These are phyloP conservation scores for Phaffia australis DNA, from an alignment of 768 basidiomycete species.

Conservation along the genomic window DNA sequence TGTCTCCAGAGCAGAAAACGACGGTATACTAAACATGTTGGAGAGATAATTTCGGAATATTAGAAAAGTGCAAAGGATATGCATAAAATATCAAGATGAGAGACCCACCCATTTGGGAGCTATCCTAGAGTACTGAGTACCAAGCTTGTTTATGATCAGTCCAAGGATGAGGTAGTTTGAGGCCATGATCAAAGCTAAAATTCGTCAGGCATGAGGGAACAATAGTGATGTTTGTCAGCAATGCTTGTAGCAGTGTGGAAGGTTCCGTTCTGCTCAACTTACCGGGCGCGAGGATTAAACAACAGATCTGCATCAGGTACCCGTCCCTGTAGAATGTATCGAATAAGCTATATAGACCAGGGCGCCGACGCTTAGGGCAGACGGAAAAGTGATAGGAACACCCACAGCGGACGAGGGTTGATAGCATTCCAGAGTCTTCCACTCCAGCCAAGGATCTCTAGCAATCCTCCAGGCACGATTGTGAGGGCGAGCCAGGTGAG, in stretches of 20 bases:
- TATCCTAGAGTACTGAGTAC: slow-evolving; percentile 45
- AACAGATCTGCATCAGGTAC: slow-evolving; percentile 25
- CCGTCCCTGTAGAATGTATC: not conserved
- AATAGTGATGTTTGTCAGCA: slow-evolving; percentile 28
- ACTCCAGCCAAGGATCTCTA: slow-evolving; percentile 51
- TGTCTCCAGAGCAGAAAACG: slow-evolving; percentile 41
- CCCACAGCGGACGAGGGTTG: slow-evolving; percentile 18
- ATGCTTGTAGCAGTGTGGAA: slow-evolving; percentile 34
- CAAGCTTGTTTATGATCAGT: slow-evolving; percentile 43
- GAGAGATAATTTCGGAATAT: too few species aligned
- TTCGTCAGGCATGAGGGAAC: not conserved
- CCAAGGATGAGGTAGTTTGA: slow-evolving; percentile 54
- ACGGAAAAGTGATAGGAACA: not conserved
- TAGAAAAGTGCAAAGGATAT: not conserved
- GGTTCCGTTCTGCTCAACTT: not conserved
- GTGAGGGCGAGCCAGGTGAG: slow-evolving; percentile 51
- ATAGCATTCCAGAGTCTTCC: slow-evolving; percentile 48
- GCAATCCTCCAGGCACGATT: slow-evolving; percentile 42
- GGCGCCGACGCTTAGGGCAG: too few species aligned
- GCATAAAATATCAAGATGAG: slow-evolving; percentile 4
- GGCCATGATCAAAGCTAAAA: slow-evolving; percentile 36
- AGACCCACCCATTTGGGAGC: slow-evolving; percentile 43
- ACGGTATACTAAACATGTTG: slow-evolving; percentile 29
- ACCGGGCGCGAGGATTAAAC: slow-evolving; percentile 48
- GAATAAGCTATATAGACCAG: not conserved